Base-by-base conservation (phyloP, 495 filamentous ascomycete species). In the Sporormia fimetaria region DNA sequence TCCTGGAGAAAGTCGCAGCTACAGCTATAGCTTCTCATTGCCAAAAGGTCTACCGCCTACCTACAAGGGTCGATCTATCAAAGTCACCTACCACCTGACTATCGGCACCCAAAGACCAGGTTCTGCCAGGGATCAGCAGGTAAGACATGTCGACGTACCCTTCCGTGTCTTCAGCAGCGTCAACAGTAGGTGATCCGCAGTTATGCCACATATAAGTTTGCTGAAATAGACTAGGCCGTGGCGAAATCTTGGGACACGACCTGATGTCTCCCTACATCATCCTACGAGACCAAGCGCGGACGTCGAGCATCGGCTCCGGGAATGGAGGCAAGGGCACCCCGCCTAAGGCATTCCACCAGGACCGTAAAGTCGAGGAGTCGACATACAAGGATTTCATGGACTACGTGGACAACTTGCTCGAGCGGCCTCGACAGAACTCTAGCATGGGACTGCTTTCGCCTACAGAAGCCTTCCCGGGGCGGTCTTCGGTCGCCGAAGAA, bases 101-200 rank as follows among this genome's bases (percentile, higher is more conserved):
- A 85, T 98, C 50, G 90, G 88, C 22, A 94, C 86, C 3, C 90
- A 96, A 57, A 64, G 88, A 33, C 77, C 88, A 3, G 84, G 83
- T 14, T 77, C 75, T 11, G 66, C 70, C 8, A 76, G 73, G 42
- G 81, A 87, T 45, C 76, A 84, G 49, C 84, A 88, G 53, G 78
- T 95, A 37, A 83, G 80, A 54, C 81, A 83, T n/a, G 81, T 94
- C 20, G 87, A 93, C 41, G 69, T 95, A 20, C 90, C 92, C 2
- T 96, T 98, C 57, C 78, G 87, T n/a, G 83, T 98, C 3, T 76
- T 94, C 21, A 85, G 86, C 23, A 81, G 85, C 43, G 84, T 94
- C 23, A 90, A 88, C 64, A 75, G 62, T 73, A 55, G 39, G 61
- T 59, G n/a, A 16, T 30, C 4, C 3, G 10, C 31, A n/a, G 7